Conservation (phyloP, 805 yeast species). For the Cyberlindnera lachancei region DNA sequence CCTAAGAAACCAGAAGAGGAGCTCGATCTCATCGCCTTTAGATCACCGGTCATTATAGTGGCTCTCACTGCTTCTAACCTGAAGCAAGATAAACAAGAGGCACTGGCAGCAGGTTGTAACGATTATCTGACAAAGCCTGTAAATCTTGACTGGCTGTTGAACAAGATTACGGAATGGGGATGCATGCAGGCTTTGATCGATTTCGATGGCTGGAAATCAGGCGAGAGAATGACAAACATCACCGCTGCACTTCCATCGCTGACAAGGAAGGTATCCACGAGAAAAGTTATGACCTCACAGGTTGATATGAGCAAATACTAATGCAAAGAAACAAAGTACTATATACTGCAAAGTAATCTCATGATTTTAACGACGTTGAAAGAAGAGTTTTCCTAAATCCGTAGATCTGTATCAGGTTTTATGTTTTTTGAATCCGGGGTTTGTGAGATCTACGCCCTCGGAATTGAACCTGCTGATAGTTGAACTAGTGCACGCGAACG, state of each 20-base stretch:
- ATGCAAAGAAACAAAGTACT: neutral
- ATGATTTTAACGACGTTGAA: no score
- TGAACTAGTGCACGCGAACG: no score
- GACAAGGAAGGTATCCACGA: slow-evolving; percentile 13
- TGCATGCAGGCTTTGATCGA: slow-evolving; percentile 98
- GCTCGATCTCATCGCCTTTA: slow-evolving; percentile 55
- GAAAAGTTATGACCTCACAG: slow-evolving; percentile 2
- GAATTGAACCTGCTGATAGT: no score
- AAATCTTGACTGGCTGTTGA: slow-evolving; percentile 86
- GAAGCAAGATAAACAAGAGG: slow-evolving; percentile 78
- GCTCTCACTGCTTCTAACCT: slow-evolving; percentile 93
- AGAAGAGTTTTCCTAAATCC: no score
- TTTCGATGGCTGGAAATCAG: slow-evolving; percentile 82
- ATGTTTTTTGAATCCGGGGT: no score
- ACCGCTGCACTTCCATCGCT: slow-evolving; percentile 22
- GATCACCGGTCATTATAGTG: slow-evolving; percentile 95
- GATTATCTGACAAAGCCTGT: slow-evolving; percentile 96
- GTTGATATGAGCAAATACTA: no score
- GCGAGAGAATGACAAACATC: slow-evolving; percentile 34
- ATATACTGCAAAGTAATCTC: no score
- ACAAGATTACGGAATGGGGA: slow-evolving; percentile 96
- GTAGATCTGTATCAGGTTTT: no score
- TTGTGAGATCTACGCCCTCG: no score
- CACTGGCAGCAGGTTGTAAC: slow-evolving; percentile 94
- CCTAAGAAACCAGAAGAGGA: slow-evolving; percentile 37